Conservation (phyloP, 2,329 filamentous ascomycete species). For the Dothistroma septosporum region DNA sequence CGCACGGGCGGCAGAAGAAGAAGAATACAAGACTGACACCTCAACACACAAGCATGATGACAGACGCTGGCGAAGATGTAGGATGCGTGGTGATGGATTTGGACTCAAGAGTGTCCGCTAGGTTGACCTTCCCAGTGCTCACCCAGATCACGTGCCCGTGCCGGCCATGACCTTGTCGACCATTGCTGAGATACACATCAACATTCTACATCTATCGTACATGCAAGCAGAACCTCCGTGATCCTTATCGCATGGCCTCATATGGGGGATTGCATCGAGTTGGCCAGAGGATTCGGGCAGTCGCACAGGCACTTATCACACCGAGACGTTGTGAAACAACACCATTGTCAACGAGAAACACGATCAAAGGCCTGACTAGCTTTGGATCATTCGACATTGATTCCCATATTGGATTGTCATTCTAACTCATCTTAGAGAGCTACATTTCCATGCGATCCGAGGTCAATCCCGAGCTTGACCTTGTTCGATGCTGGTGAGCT, state of each 20-base stretch:
- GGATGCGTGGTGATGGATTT: background rate
- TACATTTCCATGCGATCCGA: background rate
- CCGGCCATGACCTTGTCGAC: too few relatives aligned
- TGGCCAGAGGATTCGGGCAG: background rate
- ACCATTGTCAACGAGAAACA: background rate
- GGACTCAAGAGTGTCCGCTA: too few relatives aligned
- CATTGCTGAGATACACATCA: too few relatives aligned
- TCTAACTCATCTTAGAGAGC: too few relatives aligned
- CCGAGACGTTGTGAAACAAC: constrained; percentile 1
- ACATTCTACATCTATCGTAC: background rate
- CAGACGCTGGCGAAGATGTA: background rate
- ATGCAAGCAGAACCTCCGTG: background rate
- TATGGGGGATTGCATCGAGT: background rate
- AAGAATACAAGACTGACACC: background rate
- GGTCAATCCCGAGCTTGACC: background rate
- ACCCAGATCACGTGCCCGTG: background rate
- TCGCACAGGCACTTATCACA: background rate
- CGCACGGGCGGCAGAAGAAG: background rate
- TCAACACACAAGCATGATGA: background rate
- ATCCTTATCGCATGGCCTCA: background rate
- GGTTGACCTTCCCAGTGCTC: too few relatives aligned
- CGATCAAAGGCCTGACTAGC: background rate
- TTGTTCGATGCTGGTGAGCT: background rate
- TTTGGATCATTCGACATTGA: background rate
- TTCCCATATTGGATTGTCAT: too few relatives aligned